These are phyloP conservation scores for Aspergillus pseudotamarii DNA, from an alignment of 2,329 filamentous ascomycete genomes.

Conservation along the genomic window DNA sequence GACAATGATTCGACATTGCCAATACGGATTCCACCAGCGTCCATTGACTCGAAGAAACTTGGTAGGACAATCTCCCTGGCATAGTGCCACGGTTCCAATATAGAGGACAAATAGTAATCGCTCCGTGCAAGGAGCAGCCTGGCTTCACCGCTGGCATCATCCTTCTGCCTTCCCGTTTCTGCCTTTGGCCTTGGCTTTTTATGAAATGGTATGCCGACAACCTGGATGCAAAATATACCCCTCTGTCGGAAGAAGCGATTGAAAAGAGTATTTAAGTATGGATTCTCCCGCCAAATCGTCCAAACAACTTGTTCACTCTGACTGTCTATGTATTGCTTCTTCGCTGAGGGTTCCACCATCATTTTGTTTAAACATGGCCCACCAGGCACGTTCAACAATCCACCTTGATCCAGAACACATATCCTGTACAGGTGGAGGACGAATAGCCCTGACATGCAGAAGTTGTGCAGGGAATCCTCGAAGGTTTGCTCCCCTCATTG, in stretches of 20 bases:
- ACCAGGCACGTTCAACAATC: slow-evolving; percentile 17
- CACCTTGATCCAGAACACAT: slow-evolving; percentile 36
- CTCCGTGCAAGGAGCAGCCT: slow-evolving; percentile 22
- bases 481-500: slow-evolving; percentile 26
- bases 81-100: slow-evolving; percentile 14
- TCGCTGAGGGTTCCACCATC: neutral
- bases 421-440: slow-evolving; percentile 38
- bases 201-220: slow-evolving; percentile 3
- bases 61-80: slow-evolving; percentile 20
- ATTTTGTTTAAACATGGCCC: slow-evolving; percentile 22
- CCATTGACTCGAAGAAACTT: slow-evolving; percentile 21
- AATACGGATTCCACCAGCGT: slow-evolving; percentile 13
- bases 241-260: neutral
- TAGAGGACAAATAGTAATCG: slow-evolving; percentile 14
- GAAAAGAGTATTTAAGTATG: neutral
- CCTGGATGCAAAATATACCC: slow-evolving; percentile 8
- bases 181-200: neutral
- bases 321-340: neutral
- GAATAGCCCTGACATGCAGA: slow-evolving; percentile 35
- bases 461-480: slow-evolving; percentile 41
- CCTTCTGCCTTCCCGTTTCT: slow-evolving; percentile 10
- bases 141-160: slow-evolving; percentile 14
- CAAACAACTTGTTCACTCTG: neutral
- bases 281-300: neutral
- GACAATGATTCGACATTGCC: slow-evolving; percentile 16